phyloP scores from a whole-genome alignment of 1,139 yeast genomes.

The Hyphopichia pseudoburtonii region DNA sequence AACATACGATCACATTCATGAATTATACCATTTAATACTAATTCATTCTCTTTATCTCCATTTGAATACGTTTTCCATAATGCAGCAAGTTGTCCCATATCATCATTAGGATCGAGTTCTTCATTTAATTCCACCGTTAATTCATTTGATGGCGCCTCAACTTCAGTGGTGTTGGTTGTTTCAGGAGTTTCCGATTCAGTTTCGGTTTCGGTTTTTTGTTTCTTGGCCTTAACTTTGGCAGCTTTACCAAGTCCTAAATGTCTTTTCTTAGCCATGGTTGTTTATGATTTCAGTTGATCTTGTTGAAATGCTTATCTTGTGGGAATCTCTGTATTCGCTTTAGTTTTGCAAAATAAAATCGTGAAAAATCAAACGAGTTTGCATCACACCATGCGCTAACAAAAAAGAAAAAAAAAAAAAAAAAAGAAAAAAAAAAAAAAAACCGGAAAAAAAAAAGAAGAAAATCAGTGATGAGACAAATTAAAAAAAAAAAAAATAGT shows the following conservation, averaged over 20 bases:
- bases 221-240: conserved; percentile 51
- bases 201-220: conserved; percentile 24
- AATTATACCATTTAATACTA: conserved; percentile 76
- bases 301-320: too few species aligned
- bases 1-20: conserved; percentile 88
- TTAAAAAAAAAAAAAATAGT: background rate
- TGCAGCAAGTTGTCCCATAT: conserved; percentile 68
- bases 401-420: too few species aligned
- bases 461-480: too few species aligned
- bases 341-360: too few species aligned
- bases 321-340: too few species aligned
- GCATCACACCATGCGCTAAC: background rate
- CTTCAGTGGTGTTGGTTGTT: conserved; percentile 7
- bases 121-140: conserved; percentile 70
- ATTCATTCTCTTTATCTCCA: conserved; percentile 59
- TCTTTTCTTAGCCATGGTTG: conserved; percentile 73
- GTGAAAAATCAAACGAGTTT: too few species aligned
- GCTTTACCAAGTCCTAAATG: conserved; percentile 80
- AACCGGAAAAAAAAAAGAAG: background rate
- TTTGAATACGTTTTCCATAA: conserved; percentile 62
- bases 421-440: too few species aligned
- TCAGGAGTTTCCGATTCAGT: conserved; percentile 14
- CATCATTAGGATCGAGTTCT: conserved; percentile 74
- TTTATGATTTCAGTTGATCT: too few species aligned
- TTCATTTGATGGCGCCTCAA: conserved; percentile 30